A percentile compares a stretch with the other conserved stretches of the same genome.
These are phyloP conservation scores for Acacia crassicarpa DNA, from an alignment of 306 rosid species.

Conservation along the genomic window DNA sequence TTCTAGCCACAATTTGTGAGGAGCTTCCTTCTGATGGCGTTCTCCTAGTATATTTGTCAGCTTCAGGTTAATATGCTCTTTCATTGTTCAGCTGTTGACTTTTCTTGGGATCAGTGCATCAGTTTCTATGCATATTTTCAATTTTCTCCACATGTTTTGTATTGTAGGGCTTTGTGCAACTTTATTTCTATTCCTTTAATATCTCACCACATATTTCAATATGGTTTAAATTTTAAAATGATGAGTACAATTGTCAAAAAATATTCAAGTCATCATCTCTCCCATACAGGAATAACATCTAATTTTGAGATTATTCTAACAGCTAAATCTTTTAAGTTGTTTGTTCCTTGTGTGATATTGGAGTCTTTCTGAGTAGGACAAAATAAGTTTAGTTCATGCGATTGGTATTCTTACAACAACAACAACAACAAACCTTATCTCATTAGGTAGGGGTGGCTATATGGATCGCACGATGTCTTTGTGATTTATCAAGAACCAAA, in stretches of 20 bases:
- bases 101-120: background rate
- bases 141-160: background rate
- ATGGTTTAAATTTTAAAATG: background rate
- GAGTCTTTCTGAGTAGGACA: background rate
- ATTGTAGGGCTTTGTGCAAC: background rate
- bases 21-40: constrained; percentile 94
- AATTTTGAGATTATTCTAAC: background rate
- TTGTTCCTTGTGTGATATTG: background rate
- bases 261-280: background rate
- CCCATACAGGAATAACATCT: background rate
- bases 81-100: background rate
- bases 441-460: too few species aligned
- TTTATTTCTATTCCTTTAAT: background rate
- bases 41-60: constrained; percentile 86
- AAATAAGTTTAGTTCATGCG: background rate
- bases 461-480: too few species aligned
- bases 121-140: background rate
- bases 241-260: background rate
- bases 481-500: too few species aligned
- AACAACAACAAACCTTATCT: too few species aligned
- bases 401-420: too few species aligned
- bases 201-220: background rate
- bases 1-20: constrained; percentile 94
- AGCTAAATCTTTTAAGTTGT: background rate
- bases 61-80: constrained; percentile 65